Base-by-base conservation (phyloP, 768 basidiomycete genomes). In the Boletus coccyginus region DNA sequence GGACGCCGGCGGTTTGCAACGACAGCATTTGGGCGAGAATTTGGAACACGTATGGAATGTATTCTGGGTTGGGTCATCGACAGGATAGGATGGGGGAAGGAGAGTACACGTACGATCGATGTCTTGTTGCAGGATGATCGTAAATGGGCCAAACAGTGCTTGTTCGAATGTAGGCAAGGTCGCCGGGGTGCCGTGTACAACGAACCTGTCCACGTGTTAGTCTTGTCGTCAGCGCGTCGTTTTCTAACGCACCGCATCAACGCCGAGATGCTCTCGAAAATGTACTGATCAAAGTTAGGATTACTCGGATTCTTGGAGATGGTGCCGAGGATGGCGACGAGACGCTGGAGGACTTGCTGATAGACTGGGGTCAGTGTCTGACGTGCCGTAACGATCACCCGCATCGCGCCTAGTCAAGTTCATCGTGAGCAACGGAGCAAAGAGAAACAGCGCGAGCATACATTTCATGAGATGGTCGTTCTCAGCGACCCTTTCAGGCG, bases 401-500 rank as follows among this genome's bases (percentile, higher is more conserved):
- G 85, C 92, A 98, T 95, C 19, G 84, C 85, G 71, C 92, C 96
- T 98, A n/a, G 40, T 36, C 19, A 27, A 19, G 3, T n/a, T 39
- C 32, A 16, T 36, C 40, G 52, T 54, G 52, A 57, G 55, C 46
- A 49, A 27, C 24, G 32, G 31, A 46, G 53, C 3, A 16, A 45
- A 50, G 42, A 12, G 3, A 16, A 7, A 7, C 0, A 14, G 3
- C 1, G 12, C 14, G 8, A 29, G 73, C 86, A 46, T 61, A 95
- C 96, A 95, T 78, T 92, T 94, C 94, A 98, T 99, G 46, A 98
- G 75, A 70, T 97, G 90, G 71, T 98, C 96, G 63, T 99, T 99
- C 70, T 98, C 95, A 0, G 96, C 93, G 33, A 96, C 84, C 75
- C 96, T 95, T 69, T 97, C 91, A 0, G 97, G 86, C 5, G 89